These are phyloP conservation scores for Backusella liffmaniae DNA, from an alignment of 192 early-diverging fungal species.

Conservation along the genomic window DNA sequence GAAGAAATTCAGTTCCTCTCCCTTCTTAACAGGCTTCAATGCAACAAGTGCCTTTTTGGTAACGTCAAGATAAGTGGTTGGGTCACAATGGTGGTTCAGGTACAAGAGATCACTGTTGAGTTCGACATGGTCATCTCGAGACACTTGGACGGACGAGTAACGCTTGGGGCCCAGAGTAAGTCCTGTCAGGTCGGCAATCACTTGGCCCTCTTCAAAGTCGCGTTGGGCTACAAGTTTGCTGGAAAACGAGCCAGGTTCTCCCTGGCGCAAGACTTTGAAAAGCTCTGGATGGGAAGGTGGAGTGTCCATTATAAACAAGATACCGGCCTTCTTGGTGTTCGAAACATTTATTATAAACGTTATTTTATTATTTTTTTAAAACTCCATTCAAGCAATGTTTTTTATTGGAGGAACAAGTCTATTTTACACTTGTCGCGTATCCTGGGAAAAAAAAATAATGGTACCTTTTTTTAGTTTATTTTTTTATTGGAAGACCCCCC, in stretches of 20 bases:
- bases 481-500: no score
- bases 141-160: slow-evolving; percentile 53
- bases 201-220: slow-evolving; percentile 40
- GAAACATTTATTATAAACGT: background rate
- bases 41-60: slow-evolving; percentile 44
- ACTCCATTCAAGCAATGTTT: background rate
- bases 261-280: slow-evolving; percentile 37
- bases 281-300: slow-evolving; percentile 44
- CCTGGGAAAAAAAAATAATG: background rate
- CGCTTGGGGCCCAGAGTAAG: slow-evolving; percentile 47
- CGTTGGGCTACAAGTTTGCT: slow-evolving; percentile 41
- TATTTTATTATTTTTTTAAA: background rate
- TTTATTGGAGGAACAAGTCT: no score
- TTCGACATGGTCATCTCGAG: slow-evolving; percentile 47
- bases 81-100: slow-evolving; percentile 54
- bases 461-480: no score
- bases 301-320: background rate
- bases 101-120: slow-evolving; percentile 54
- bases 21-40: slow-evolving; percentile 38
- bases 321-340: background rate
- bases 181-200: slow-evolving; percentile 44
- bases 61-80: slow-evolving; percentile 44
- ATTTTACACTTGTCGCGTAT: background rate
- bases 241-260: slow-evolving; percentile 40
- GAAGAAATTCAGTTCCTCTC: slow-evolving; percentile 50